Conservation (phyloP, 257 asterid genomes). For the Verbascum thapsus region DNA sequence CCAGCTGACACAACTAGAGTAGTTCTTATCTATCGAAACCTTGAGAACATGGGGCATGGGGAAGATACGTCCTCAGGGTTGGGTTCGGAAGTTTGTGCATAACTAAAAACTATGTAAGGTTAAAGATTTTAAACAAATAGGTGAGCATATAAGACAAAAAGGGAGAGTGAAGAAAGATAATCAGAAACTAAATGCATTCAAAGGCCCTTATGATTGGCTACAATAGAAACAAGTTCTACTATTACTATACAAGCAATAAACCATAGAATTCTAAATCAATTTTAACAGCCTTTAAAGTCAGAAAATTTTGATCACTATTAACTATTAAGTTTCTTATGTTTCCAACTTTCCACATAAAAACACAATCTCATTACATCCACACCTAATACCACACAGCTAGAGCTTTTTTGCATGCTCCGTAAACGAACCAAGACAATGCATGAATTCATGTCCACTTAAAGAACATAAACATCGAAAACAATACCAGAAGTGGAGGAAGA, state of each 20-base stretch:
- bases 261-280: neutral
- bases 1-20: conserved; percentile 19
- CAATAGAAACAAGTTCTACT: neutral
- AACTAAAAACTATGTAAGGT: neutral
- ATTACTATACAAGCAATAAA: neutral
- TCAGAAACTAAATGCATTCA: neutral
- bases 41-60: neutral
- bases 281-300: neutral
- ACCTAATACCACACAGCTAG: conserved; percentile 22
- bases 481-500: conserved; percentile 72
- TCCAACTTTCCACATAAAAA: conserved; percentile 7
- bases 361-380: neutral
- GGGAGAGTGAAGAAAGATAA: neutral
- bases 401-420: neutral
- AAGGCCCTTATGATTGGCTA: neutral
- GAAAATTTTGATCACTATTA: neutral
- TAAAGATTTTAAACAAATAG: neutral
- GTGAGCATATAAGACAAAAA: neutral
- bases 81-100: neutral
- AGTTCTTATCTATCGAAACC: conserved; percentile 6
- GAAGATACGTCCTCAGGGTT: neutral
- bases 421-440: neutral
- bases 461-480: conserved; percentile 3
- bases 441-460: neutral
- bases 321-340: conserved; percentile 3